Base-by-base conservation (phyloP, 2,329 filamentous ascomycete species). In the Xylogone sp. region DNA sequence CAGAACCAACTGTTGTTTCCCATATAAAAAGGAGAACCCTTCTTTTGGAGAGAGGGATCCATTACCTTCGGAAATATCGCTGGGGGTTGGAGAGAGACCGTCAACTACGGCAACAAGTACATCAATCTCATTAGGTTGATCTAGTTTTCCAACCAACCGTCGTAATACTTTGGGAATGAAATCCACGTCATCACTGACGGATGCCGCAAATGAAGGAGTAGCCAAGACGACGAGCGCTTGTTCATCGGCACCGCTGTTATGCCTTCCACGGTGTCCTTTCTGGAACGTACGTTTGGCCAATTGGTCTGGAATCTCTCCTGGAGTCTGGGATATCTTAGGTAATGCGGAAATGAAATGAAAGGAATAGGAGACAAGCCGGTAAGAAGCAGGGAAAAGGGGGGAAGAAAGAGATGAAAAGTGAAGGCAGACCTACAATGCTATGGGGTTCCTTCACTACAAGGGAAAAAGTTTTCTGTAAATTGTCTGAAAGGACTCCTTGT, bases 61-160 rank as follows among this genome's bases (percentile, higher is more conserved):
- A 31, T 29, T 24, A 5, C 13, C 31, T 34, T 29, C 22, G 13
- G 58, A 53, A 8, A 57, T 48, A 19, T 43, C 42, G 13, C 42
- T 20, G 5, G 42, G 34, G 5, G 63, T 58, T 8, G 73, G 71
- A 20, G 72, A 66, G 27, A 86, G 65, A 8, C 76, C 73, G 61
- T 86, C 82, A 22, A 83, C 75, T 3, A 82, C 76, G 12, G 77
- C 83, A 21, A 71, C 70, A 13, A 86, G 56, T 7, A 84, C 67
- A 54, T 77, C 69, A 29, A 81, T 67, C 21, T 69, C 59, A n/a
- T 47, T 29, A n/a, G 34, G 39, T 45, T 51, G 13, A 52, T 46
- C 21, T 24, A 43, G 22, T 46, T 12, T 24, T 12, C 29, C 42
- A 20, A 51, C 56, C 21, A 56, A 43, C 29, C 45, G 21, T 10